Evolutionary conservation across 83 land plant genomes (phyloP).

Genomic region (Isoetes engelmannii): DNA sequence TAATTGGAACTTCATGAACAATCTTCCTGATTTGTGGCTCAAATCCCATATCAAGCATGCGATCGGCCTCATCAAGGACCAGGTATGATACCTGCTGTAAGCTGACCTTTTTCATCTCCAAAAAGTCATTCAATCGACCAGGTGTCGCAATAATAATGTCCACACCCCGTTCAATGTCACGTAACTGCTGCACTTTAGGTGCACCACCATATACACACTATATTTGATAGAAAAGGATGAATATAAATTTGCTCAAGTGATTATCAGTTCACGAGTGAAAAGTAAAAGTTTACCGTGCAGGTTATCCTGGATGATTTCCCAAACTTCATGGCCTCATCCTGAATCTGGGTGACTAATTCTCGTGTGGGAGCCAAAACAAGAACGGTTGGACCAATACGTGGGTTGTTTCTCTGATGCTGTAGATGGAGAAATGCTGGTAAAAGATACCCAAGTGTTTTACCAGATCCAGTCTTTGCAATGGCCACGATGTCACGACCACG

Average conservation of each 20-base stretch:
- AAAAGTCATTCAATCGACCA: conserved; percentile 85
- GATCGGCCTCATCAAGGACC: conserved; percentile 94
- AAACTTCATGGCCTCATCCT: conserved; percentile 65
- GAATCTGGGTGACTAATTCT: conserved; percentile 72
- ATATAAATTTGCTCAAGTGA: not conserved
- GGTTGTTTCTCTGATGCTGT: conserved; percentile 31
- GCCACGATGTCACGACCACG: conserved; percentile 65
- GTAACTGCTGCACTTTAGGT: conserved; percentile 73
- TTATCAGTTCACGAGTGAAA: not conserved
- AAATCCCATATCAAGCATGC: conserved; percentile 99
- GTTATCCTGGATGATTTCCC: conserved; percentile 65
- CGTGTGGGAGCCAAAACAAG: conserved; percentile 71
- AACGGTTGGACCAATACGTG: conserved; percentile 50
- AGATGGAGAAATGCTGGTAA: conserved; percentile 68
- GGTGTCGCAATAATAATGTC: conserved; percentile 92
- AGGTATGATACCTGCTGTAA: conserved; percentile 69
- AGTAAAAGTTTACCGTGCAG: conserved; percentile 47
- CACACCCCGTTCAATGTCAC: conserved; percentile 80
- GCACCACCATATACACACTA: conserved; percentile 97
- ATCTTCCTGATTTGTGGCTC: conserved; percentile 90
- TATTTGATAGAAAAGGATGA: not conserved
- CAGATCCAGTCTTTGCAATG: conserved; percentile 73
- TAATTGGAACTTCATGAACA: conserved; percentile 68
- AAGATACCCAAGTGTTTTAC: conserved; percentile 71
- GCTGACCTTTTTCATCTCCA: conserved; percentile 70